Conservation (phyloP, 306 rosid genomes). For the Medicago lupulina region DNA sequence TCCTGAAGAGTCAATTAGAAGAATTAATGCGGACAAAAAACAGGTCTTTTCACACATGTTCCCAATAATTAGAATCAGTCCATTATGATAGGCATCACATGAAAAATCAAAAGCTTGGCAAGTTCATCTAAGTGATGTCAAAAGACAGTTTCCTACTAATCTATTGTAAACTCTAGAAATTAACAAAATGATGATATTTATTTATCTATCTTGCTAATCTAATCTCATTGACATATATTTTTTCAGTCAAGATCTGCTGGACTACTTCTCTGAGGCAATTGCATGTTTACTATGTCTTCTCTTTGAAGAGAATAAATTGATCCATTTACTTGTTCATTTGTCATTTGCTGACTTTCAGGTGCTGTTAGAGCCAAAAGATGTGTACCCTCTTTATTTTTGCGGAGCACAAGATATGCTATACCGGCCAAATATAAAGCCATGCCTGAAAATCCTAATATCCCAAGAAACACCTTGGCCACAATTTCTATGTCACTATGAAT, state of each 20-base stretch:
- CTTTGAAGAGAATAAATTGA: constrained; percentile 59
- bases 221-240: neutral
- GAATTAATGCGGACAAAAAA: too few relatives aligned
- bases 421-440: constrained; percentile 84
- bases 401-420: constrained; percentile 71
- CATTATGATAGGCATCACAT: neutral
- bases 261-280: constrained; percentile 78
- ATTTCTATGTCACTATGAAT: constrained; percentile 59
- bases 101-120: constrained; percentile 11
- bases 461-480: constrained; percentile 66
- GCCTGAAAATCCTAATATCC: constrained; percentile 79
- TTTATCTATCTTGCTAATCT: constrained; percentile 34
- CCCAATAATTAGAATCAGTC: too few relatives aligned
- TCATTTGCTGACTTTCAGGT: constrained; percentile 62
- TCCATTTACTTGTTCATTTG: constrained; percentile 51
- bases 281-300: constrained; percentile 90
- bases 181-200: constrained; percentile 22
- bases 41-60: too few relatives aligned
- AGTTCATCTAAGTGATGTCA: constrained; percentile 30
- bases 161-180: constrained; percentile 38
- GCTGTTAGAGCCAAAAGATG: constrained; percentile 71
- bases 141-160: constrained; percentile 7
- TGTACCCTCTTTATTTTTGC: constrained; percentile 65
- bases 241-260: constrained; percentile 59
- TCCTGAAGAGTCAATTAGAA: too few relatives aligned